Evolutionary conservation across 2,329 filamentous ascomycete species (phyloP).

Genomic region (Chlorencoelia australis): DNA sequence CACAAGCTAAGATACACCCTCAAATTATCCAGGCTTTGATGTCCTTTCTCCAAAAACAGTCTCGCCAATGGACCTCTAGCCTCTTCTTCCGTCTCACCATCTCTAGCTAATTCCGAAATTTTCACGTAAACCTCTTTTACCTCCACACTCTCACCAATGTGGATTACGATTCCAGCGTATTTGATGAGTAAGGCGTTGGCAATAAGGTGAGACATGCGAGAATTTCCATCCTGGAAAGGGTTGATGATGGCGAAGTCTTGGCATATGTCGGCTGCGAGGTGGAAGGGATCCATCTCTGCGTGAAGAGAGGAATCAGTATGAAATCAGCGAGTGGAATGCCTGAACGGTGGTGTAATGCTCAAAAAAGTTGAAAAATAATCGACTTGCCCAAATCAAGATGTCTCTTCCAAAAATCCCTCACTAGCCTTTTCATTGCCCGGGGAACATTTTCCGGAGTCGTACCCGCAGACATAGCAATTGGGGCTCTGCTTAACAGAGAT

Average conservation of each 20-base stretch:
- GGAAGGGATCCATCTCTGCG: slow-evolving; percentile 22
- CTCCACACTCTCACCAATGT: slow-evolving; percentile 10
- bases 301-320: too few species aligned
- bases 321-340: too few species aligned
- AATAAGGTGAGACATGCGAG: slow-evolving; percentile 29
- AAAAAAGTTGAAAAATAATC: too few species aligned
- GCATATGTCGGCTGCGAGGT: slow-evolving; percentile 23
- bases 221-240: slow-evolving; percentile 33
- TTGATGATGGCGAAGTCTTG: slow-evolving; percentile 30
- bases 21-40: not conserved
- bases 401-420: too few species aligned
- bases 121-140: slow-evolving; percentile 14
- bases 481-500: too few species aligned
- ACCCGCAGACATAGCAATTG: too few species aligned
- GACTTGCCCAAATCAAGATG: too few species aligned
- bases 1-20: too few species aligned
- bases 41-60: slow-evolving; percentile 1
- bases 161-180: slow-evolving; percentile 17
- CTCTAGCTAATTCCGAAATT: slow-evolving; percentile 6
- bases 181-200: slow-evolving; percentile 29
- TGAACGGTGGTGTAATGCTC: too few species aligned
- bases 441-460: too few species aligned
- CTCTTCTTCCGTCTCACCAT: slow-evolving; percentile 4
- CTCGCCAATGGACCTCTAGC: slow-evolving; percentile 3
- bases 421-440: too few species aligned